phyloP scores from a whole-genome alignment of 1,139 yeast species.

The Ogataea hybrid region DNA sequence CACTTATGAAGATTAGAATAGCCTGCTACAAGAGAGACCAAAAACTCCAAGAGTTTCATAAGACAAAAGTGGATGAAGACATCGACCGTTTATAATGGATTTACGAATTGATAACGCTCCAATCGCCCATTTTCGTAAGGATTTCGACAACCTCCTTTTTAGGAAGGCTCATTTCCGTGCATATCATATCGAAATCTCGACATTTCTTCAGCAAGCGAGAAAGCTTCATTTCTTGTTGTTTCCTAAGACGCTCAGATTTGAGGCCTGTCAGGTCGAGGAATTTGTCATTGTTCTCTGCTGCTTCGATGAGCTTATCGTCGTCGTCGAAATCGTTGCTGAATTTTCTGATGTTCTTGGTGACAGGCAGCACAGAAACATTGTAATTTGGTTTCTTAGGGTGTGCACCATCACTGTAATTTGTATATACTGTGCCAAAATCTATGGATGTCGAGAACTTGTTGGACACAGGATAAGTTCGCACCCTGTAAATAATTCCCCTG shows the following conservation, averaged over 20 bases:
- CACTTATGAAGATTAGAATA: slow-evolving; percentile 50
- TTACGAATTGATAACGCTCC: slow-evolving; percentile 43
- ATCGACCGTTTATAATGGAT: slow-evolving; percentile 21
- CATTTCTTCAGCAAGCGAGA: slow-evolving; percentile 52
- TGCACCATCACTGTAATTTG: slow-evolving; percentile 5
- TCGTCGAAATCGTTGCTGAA: slow-evolving; percentile 9
- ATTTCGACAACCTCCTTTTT: slow-evolving; percentile 53
- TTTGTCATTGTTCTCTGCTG: slow-evolving; percentile 16
- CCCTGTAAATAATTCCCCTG: slow-evolving; percentile 78
- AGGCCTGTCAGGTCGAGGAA: slow-evolving; percentile 26
- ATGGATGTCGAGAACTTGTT: slow-evolving; percentile 39
- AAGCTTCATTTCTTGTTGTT: slow-evolving; percentile 40
- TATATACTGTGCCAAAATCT: slow-evolving; percentile 16
- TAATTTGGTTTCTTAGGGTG: slow-evolving; percentile 12
- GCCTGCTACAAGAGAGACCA: slow-evolving; percentile 36
- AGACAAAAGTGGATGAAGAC: slow-evolving; percentile 18
- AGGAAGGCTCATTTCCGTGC: slow-evolving; percentile 63
- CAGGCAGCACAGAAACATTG: slow-evolving; percentile 23
- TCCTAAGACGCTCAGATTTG: slow-evolving; percentile 27
- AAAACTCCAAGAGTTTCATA: slow-evolving; percentile 21
- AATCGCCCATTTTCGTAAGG: slow-evolving; percentile 44
- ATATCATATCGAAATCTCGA: slow-evolving; percentile 68
- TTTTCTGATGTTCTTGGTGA: slow-evolving; percentile 9
- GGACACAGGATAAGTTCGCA: slow-evolving; percentile 70
- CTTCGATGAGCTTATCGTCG: slow-evolving; percentile 11